These are phyloP conservation scores for Clitopilus hobsonii DNA, from an alignment of 768 basidiomycete genomes.

Conservation along the genomic window DNA sequence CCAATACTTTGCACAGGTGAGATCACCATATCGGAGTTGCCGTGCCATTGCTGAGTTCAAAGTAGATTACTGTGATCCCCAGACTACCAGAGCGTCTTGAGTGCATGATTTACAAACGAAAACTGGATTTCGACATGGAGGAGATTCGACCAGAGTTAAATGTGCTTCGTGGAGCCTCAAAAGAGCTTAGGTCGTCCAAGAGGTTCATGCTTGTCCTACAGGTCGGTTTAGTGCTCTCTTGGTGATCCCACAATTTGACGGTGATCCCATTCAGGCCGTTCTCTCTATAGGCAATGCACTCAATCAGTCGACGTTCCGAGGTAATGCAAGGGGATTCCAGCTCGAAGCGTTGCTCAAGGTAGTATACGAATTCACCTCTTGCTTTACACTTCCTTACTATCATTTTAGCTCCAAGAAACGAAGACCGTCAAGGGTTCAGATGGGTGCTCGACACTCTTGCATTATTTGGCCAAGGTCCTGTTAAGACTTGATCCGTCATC, in stretches of 20 bases:
- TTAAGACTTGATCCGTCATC: slow-evolving; percentile 61
- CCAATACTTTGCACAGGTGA: slow-evolving; percentile 74
- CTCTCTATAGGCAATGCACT: slow-evolving; percentile 77
- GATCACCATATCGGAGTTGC: too few species aligned
- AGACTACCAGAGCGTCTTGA: slow-evolving; percentile 68
- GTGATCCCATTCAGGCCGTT: slow-evolving; percentile 51
- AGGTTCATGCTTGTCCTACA: slow-evolving; percentile 70
- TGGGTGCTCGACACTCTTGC: slow-evolving; percentile 84
- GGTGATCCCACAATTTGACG: background rate
- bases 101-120: slow-evolving; percentile 81
- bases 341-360: slow-evolving; percentile 83
- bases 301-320: slow-evolving; percentile 80
- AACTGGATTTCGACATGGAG: slow-evolving; percentile 75
- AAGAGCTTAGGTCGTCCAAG: slow-evolving; percentile 58
- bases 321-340: slow-evolving; percentile 81
- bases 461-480: slow-evolving; percentile 79
- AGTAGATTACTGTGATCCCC: slow-evolving; percentile 74
- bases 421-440: slow-evolving; percentile 64
- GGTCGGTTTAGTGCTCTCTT: slow-evolving; percentile 29
- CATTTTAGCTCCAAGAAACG: slow-evolving; percentile 78
- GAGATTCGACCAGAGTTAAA: slow-evolving; percentile 82
- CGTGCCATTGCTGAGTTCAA: too few species aligned
- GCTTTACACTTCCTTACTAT: background rate
- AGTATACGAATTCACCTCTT: background rate
- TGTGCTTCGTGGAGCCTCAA: slow-evolving; percentile 63